Evolutionary conservation across 176 grass and related monocot genomes (phyloP), one percentile per base, ranked within the genome.

Genomic region (Musa schizocarpa): DNA sequence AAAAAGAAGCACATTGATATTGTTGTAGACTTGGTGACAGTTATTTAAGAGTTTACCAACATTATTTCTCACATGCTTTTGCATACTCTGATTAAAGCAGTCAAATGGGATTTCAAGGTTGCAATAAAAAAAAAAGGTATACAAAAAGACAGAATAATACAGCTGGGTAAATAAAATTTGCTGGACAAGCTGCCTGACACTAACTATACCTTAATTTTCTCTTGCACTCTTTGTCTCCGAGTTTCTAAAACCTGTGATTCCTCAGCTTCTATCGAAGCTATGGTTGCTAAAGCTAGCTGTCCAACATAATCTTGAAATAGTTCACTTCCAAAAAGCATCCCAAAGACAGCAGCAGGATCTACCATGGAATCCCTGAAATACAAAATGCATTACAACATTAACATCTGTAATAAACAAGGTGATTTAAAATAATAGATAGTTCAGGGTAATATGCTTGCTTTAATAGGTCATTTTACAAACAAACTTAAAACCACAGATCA

Each of bases 291-390:
- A 51, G 95, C 90, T 73, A 99, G 90, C 78, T 99, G 95, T 48
- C 95, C 95, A 56, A 99, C 84, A 81, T 94, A 99, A 81, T 99
- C 95, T 85, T 99, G 90, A 75, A 99, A 99, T 23, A 91, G 91
- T 24, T 99, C 95, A 59, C 91, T 99, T 87, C 95, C 95, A 75
- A 99, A 98, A 76, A 99, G 74, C 95, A 99, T 99, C 2, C 95
- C 95, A 72, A 99, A 99, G 34, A 99, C 95, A 84, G 90, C 80
- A 74, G 88, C 76, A 43, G 95, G 95, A 85, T 99, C 95, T 48
- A 99, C 69, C 95, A 99, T 89, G 51, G 82, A 79, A 76, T 94
- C 95, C 59, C 95, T 99, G 83, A 69, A 78, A 88, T 73, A 48
- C 1, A 13, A 64, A 20, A 54, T 19, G 66, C 48, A 26, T 3